Conservation (phyloP, 2,329 filamentous ascomycete genomes). For the Hypoxylon sp. region DNA sequence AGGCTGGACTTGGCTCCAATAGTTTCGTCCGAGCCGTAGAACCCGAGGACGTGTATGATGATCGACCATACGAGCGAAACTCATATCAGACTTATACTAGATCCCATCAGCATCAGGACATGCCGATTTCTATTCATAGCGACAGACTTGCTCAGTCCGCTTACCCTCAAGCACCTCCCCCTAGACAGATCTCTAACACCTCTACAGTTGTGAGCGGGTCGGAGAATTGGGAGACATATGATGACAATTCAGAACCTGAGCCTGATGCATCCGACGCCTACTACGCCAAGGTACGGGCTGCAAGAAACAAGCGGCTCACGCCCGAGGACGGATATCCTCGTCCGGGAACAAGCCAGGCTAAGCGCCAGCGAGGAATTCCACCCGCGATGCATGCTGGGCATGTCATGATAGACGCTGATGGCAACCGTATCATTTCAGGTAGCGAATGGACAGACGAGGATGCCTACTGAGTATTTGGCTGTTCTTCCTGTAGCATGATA, state of each 20-base stretch:
- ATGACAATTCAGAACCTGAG: conserved; percentile 84
- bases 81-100: conserved; percentile 58
- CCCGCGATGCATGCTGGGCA: conserved; percentile 64
- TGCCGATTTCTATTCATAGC: conserved; percentile 60
- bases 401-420: conserved; percentile 69
- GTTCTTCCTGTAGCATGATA: conserved; percentile 43
- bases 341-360: conserved; percentile 62
- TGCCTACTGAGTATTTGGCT: conserved; percentile 61
- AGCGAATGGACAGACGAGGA: conserved; percentile 79
- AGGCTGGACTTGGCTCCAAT: conserved; percentile 66
- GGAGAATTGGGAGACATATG: conserved; percentile 98
- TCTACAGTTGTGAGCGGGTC: conserved; percentile 86
- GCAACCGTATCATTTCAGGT: conserved; percentile 74
- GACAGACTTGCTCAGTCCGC: conserved; percentile 54
- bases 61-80: conserved; percentile 73
- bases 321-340: conserved; percentile 63
- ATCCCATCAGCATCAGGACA: conserved; percentile 55
- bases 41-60: conserved; percentile 91
- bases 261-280: conserved; percentile 83
- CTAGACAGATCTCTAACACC: conserved; percentile 80
- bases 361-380: conserved; percentile 69
- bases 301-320: conserved; percentile 75
- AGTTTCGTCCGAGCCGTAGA: conserved; percentile 71
- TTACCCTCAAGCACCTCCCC: conserved; percentile 62
- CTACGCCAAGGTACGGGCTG: conserved; percentile 81